phyloP scores from a whole-genome alignment of 805 yeast genomes.

The Clavispora phyllophila region DNA sequence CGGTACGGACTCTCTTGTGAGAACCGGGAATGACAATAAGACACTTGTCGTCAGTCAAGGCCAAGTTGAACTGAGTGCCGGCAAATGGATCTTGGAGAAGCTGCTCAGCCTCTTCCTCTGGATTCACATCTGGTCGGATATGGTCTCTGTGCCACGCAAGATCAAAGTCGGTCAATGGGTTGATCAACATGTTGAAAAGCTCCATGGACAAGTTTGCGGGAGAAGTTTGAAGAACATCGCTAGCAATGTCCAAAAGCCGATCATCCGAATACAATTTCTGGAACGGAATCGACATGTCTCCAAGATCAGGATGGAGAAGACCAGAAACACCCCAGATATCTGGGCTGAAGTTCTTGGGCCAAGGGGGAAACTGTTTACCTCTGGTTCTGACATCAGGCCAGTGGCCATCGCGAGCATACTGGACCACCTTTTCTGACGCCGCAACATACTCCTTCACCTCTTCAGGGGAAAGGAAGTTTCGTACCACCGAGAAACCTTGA shows the following conservation, averaged over 20 bases:
- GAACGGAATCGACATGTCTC: slow-evolving; percentile 30
- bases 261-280: slow-evolving; percentile 38
- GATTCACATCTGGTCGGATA: slow-evolving; percentile 42
- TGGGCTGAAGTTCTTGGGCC: slow-evolving; percentile 47
- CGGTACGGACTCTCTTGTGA: slow-evolving; percentile 42
- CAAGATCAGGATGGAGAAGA: slow-evolving; percentile 43
- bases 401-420: slow-evolving; percentile 41
- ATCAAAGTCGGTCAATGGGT: slow-evolving; percentile 49
- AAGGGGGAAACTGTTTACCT: slow-evolving; percentile 55
- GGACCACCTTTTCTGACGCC: slow-evolving; percentile 36
- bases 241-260: slow-evolving; percentile 33
- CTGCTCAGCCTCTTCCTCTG: slow-evolving; percentile 40
- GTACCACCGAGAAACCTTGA: slow-evolving; percentile 35
- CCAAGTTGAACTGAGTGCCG: slow-evolving; percentile 49
- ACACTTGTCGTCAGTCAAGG: slow-evolving; percentile 42
- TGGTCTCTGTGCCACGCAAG: slow-evolving; percentile 51
- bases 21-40: slow-evolving; percentile 46
- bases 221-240: slow-evolving; percentile 40
- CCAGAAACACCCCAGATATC: slow-evolving; percentile 52
- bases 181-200: slow-evolving; percentile 47
- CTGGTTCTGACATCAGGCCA: slow-evolving; percentile 47
- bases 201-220: slow-evolving; percentile 39
- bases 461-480: slow-evolving; percentile 34
- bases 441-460: slow-evolving; percentile 32
- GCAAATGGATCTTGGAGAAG: slow-evolving; percentile 37